Base-by-base conservation (phyloP, 768 basidiomycete genomes). In the Mycena epipterygia region DNA sequence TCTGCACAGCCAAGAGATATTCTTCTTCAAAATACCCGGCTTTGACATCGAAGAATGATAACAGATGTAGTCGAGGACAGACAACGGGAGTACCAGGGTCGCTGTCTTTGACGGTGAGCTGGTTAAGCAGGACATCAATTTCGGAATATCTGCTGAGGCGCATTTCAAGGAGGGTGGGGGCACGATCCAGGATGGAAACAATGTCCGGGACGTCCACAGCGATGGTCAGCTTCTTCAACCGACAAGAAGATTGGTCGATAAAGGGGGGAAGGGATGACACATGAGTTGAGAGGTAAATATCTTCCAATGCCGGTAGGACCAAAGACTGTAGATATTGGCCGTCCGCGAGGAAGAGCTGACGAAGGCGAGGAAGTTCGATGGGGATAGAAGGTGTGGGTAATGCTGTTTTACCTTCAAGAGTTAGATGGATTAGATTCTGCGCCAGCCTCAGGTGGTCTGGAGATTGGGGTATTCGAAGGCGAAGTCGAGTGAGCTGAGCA, bases 241-340 rank as follows among this genome's bases (percentile, higher is more conserved):
- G n/a, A 19, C 66, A 67, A 2, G 49, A 16, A 2, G 66, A 67
- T 7, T 58, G 48, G 7, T 39, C 33, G 58, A 67, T 60, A 39
- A 60, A 35, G 23, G 8, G 11, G 9, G 49, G 37, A 21, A 67
- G 51, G 23, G 30, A 42, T 1, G 1, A 5, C 12, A 16, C 48
- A n/a, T 59, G 21, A 9, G 32, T 39, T 3, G 33, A 37, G 23
- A 67, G 23, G 30, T 46, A 67, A n/a, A 67, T 52, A 33, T 67
- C 66, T 29, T 60, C 49, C 39, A 67, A 19, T 21, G 58, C 66
- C 2, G 66, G 66, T 5, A 67, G 30, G 9, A 53, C 27, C 14
- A 67, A 46, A 12, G 29, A 60, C 7, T 42, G 17, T 11, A 67
- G 66, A 29, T 52, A 59, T 12, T 27, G 27, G 0, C 49, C 67